These are phyloP conservation scores for Rhodotorula sp. DNA, from an alignment of 1,284 basidiomycete species.

Conservation along the genomic window DNA sequence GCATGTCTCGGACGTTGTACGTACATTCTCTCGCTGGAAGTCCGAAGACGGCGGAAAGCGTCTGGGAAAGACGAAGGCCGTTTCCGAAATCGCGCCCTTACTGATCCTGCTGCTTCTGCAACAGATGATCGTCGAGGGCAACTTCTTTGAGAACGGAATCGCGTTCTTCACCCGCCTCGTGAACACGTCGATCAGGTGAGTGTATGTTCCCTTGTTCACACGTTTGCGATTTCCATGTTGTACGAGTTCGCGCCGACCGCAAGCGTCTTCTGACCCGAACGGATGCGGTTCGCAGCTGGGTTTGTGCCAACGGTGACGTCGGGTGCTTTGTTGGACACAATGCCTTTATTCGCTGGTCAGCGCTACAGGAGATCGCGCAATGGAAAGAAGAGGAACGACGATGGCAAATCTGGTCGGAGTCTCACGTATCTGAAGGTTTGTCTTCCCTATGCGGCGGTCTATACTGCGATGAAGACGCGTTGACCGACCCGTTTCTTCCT, in stretches of 20 bases:
- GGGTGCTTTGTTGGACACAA: conserved; percentile 85
- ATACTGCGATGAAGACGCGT: too few relatives aligned
- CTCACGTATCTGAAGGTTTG: conserved; percentile 59
- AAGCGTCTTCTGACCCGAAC: too few relatives aligned
- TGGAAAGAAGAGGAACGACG: conserved; percentile 53
- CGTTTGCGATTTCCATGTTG: too few relatives aligned
- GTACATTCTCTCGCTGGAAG: neutral
- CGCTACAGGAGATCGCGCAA: conserved; percentile 58
- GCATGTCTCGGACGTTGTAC: conserved; percentile 62
- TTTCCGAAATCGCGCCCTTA: neutral
- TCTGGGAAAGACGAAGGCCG: too few relatives aligned
- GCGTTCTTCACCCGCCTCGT: conserved; percentile 61
- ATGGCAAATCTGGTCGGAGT: conserved; percentile 75
- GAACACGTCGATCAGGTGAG: conserved; percentile 9
- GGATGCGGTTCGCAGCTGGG: neutral
- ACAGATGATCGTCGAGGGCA: conserved; percentile 15
- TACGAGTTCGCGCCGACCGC: too few relatives aligned
- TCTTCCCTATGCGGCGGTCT: too few relatives aligned
- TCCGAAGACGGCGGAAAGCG: neutral
- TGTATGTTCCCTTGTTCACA: neutral
- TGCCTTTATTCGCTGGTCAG: conserved; percentile 79
- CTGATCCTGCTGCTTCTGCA: neutral
- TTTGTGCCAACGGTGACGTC: conserved; percentile 19
- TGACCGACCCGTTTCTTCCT: neutral
- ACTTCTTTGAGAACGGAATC: conserved; percentile 83